Conservation (phyloP, 495 filamentous ascomycete genomes). For the Aspergillus avenaceus region DNA sequence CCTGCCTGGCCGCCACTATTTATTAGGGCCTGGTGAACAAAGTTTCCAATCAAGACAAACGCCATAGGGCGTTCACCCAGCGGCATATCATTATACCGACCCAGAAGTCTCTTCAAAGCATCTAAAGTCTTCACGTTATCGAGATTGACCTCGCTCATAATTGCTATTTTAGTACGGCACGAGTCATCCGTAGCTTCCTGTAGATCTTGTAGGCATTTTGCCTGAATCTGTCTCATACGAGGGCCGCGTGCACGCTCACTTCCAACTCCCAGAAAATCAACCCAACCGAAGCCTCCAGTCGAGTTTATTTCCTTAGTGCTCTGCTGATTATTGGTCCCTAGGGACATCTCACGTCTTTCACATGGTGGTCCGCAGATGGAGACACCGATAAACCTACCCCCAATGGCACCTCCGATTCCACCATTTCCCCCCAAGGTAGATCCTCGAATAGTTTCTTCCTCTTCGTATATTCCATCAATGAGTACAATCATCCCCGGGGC, state of each 20-base stretch:
- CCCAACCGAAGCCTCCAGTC: constrained; percentile 87
- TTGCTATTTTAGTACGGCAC: constrained; percentile 53
- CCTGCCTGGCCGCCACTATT: constrained; percentile 61
- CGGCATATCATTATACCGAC: constrained; percentile 52
- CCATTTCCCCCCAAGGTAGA: constrained; percentile 67
- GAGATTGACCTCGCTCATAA: constrained; percentile 80
- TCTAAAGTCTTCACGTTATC: constrained; percentile 73
- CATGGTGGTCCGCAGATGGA: constrained; percentile 86
- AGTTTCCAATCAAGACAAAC: constrained; percentile 81
- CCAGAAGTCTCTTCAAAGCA: constrained; percentile 71
- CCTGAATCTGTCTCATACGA: constrained; percentile 74
- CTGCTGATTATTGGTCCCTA: constrained; percentile 62
- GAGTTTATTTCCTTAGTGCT: constrained; percentile 50
- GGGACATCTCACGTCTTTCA: constrained; percentile 72
- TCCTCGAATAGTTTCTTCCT: constrained; percentile 67
- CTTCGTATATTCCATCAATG: constrained; percentile 91
- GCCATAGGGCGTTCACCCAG: constrained; percentile 61
- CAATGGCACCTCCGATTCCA: constrained; percentile 83
- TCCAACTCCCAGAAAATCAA: constrained; percentile 90
- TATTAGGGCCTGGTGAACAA: constrained; percentile 67
- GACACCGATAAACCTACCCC: constrained; percentile 82
- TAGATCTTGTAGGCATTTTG: constrained; percentile 26
- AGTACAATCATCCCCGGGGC: constrained; percentile 92
- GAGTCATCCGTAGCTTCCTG: constrained; percentile 25
- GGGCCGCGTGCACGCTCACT: constrained; percentile 80